Evolutionary conservation across 495 filamentous ascomycete genomes (phyloP).

Genomic region (Aspergillus wentii): DNA sequence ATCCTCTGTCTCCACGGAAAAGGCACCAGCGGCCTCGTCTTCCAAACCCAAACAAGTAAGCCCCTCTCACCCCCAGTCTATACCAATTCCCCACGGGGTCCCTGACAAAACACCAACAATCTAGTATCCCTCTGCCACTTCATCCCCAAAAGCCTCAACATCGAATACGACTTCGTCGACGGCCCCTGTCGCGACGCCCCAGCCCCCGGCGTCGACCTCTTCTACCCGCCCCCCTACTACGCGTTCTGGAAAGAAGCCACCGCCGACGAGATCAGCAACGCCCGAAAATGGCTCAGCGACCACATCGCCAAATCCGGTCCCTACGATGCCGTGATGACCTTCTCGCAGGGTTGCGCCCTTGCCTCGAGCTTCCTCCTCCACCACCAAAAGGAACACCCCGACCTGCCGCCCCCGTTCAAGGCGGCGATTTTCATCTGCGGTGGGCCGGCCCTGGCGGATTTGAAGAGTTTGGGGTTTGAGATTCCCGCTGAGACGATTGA

Average conservation of each 20-base stretch:
- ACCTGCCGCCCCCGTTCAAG: constrained; percentile 46
- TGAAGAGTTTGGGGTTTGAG: constrained; percentile 46
- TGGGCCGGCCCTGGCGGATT: constrained; percentile 39
- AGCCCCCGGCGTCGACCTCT: constrained; percentile 48
- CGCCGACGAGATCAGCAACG: constrained; percentile 26
- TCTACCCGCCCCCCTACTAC: constrained; percentile 46
- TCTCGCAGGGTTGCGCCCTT: constrained; percentile 55
- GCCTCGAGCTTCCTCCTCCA: constrained; percentile 40
- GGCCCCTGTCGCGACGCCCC: constrained; percentile 38
- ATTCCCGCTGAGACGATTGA: constrained; percentile 39
- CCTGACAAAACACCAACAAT: background rate
- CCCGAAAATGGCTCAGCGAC: constrained; percentile 42
- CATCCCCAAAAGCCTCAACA: constrained; percentile 26
- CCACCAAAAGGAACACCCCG: constrained; percentile 28
- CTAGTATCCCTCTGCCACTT: constrained; percentile 37
- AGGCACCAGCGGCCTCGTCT: constrained; percentile 54
- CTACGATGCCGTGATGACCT: constrained; percentile 57
- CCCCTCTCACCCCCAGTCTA: constrained; percentile 2
- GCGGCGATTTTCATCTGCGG: constrained; percentile 58
- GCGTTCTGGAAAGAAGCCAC: constrained; percentile 42
- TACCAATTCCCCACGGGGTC: no score
- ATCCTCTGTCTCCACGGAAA: constrained; percentile 61
- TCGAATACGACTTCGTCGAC: constrained; percentile 54
- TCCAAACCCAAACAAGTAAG: constrained; percentile 55
- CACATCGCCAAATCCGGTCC: constrained; percentile 47